Conservation (phyloP, 1,139 yeast genomes). For the Yamadazyma dendronema region DNA sequence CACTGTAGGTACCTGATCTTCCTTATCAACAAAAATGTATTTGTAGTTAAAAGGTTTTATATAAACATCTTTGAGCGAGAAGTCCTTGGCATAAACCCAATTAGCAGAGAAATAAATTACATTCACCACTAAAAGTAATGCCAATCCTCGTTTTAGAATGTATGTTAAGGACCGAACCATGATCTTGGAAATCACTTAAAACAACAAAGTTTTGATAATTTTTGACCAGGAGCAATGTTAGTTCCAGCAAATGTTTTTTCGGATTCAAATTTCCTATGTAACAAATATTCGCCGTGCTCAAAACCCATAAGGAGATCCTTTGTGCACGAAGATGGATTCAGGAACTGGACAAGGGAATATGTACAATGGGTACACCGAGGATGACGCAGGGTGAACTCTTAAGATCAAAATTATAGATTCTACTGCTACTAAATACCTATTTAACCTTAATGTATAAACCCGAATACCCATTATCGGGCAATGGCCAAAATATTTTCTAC, state of each 20-base stretch:
- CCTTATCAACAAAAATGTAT: slow-evolving; percentile 10
- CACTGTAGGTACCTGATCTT: slow-evolving; percentile 9
- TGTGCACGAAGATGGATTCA: background rate
- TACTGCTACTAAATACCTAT: background rate
- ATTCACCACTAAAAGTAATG: slow-evolving; percentile 8
- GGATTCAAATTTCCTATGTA: background rate
- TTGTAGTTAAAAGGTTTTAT: background rate
- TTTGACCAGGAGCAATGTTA: background rate
- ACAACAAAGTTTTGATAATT: background rate
- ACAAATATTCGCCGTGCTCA: background rate
- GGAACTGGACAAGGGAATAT: background rate
- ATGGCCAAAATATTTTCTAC: background rate
- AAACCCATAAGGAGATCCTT: slow-evolving; percentile 1
- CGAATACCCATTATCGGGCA: background rate
- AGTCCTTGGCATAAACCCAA: slow-evolving; percentile 10
- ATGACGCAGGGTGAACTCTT: background rate
- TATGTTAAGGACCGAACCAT: slow-evolving; percentile 8
- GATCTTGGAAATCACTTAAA: background rate
- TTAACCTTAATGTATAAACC: background rate
- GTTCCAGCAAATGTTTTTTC: background rate
- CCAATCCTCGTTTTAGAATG: slow-evolving; percentile 8
- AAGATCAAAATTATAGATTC: background rate
- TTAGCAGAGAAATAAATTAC: slow-evolving; percentile 11
- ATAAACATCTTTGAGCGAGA: slow-evolving; percentile 9
- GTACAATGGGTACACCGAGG: background rate